Evolutionary conservation across 2,329 filamentous ascomycete species (phyloP), one percentile per base, ranked within the genome.

Genomic region (Aspergillus persii): DNA sequence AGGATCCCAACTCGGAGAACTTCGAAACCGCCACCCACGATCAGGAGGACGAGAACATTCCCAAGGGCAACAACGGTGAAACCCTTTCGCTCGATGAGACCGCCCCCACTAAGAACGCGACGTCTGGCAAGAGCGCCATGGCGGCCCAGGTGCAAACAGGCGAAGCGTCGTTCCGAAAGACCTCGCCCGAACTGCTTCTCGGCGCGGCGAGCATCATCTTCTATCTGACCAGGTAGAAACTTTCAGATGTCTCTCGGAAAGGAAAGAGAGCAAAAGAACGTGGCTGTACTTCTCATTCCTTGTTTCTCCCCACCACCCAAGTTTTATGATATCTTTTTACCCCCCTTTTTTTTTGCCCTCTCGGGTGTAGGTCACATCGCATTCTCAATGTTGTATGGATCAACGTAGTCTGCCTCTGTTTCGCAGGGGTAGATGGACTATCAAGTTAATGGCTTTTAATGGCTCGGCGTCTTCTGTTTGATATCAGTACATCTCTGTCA

Each of bases 41-140:
- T 33, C 48, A 54, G 18, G 48, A 53, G 36, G 53, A 50, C 26
- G 50, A 47, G 18, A 41, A 49, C 11, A 57, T 66, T n/a, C 41
- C 56, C 44, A 61, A 61, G 50, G 61, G 63, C 27, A 70, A 68
- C 57, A 63, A 65, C 55, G 64, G 61, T 27, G 52, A 61, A 7
- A 57, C 63, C 27, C 58, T 68, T 12, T 61, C 66, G 27, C 56
- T 65, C 46, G 66, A 51, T 29, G 49, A 41, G 12, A 18, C 47
- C 26, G 31, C n/a, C 29, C 23, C 30, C 33, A 50, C 15, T 23
- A 54, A 48, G 11, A 64, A 63, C 44, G 46, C 54, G 29, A 58
- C 65, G 33, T 59, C 57, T 26, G 50, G 29, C 33, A 65, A 63
- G 18, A 61, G 59, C 52, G 61, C 65, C 27, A 54, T 61, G 41